Base-by-base conservation (phyloP, 2,329 filamentous ascomycete species). In the Ophiostoma perfectum region DNA sequence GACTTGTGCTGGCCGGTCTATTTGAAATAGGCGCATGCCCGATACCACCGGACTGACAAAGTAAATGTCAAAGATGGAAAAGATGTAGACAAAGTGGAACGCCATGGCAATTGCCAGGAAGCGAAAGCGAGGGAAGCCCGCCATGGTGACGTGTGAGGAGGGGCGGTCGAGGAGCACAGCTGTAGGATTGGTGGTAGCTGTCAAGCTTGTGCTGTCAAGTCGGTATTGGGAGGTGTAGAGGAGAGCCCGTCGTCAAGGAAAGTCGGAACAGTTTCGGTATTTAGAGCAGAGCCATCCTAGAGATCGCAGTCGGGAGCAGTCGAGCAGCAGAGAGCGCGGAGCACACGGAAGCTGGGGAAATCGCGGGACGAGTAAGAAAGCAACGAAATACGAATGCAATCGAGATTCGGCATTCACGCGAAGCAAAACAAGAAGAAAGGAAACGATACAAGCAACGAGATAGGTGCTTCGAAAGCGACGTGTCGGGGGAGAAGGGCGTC, bases 11-110 rank as follows among this genome's bases (percentile, higher is more conserved):
- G 85, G 80, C 68, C 88, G 83, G 70, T 93, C 86, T 49, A 96
- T 83, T 63, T 82, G 80, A 78, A 92, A 93, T 70, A 93, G 85
- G 75, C 86, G 87, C 95, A 99, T 99, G 76, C 95, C 95, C 81
- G 90, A 91, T 67, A 98, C 95, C 74, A 99, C 95, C 36, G 95
- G 95, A 77, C 93, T 97, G 76, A 97, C 93, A 77, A 99, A 99
- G 80, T 99, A 98, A 72, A 98, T 95, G 78, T 97, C 93, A 80
- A 99, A 99, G 75, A 98, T 98, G 70, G 93, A 97, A 77, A 90
- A 91, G 68, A 97, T 90, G 78, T 99, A 99, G 72, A 96, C 86
- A 67, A 98, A 78, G 79, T 99, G 96, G 78, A 99, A 99, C 70
- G 94, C 81, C 76, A 97, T 86, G 74, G 95, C 95, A 76, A 96